Evolutionary conservation across 208 protist species (phyloP), one percentile per base, ranked within the genome.

Genomic region (Blastocrithidia nonstop): DNA sequence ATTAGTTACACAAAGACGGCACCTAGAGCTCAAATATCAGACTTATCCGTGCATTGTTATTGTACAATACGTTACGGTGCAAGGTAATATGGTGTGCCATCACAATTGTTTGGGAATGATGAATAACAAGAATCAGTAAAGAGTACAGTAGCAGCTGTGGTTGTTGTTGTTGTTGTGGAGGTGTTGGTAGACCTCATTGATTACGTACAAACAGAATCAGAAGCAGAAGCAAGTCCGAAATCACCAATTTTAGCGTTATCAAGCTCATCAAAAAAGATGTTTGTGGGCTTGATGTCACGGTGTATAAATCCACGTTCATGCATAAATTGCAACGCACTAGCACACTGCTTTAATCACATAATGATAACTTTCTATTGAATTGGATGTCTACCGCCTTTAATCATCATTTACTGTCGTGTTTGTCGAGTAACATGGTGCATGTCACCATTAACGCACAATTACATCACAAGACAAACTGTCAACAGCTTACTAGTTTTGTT

Each of bases 21-120:
- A 13, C 82, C 82, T 11, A 86, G 16, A 0, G 71, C 50, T 78
- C 82, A 91, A 57, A 86, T 57, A 53, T 91, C 82, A 1, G 72
- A 49, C 54, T 76, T 64, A 61, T 48, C 28, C 41, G 61, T 59
- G 38, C 54, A 73, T 4, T 54, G 53, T 5, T 36, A 28, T 25
- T 45, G 41, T 6, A 82, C 47, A 19, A 91, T 11, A 50, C 95
- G 81, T 65, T 99, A 97, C 0, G 97, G 97, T 4, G 97, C 72
- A 6, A 97, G 58, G 62, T 99, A 99, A 71, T 99, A 96, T 2
- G 98, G 61, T 11, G 96, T 98, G 9, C 95, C 37, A 87, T 50
- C 4, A 88, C 71, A 11, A 88, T 65, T 8, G 76, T 80, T 19
- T 89, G 63, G 13, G 77, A 11, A 35, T 35, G 11, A 11, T 35